Percentiles rank a stretch among this genome's conserved stretches.
These are phyloP conservation scores for Scenedesmus sp. DNA, from an alignment of 163 green algal genomes.

Conservation along the genomic window DNA sequence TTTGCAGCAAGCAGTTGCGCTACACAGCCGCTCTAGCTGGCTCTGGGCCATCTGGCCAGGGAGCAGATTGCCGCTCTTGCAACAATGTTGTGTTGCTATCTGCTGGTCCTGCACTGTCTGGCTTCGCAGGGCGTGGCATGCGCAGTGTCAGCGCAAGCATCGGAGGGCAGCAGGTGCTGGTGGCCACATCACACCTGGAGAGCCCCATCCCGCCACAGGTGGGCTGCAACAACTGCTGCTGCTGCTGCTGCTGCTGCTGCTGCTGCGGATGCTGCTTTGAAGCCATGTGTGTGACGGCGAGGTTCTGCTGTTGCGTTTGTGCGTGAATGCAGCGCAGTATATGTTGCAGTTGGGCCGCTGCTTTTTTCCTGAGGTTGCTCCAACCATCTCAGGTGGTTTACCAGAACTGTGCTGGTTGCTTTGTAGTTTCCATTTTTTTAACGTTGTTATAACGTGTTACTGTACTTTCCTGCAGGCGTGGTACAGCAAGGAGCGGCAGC, in stretches of 20 bases:
- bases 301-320: too few species aligned
- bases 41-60: too few species aligned
- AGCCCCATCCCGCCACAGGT: slow-evolving; percentile 48
- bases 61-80: too few species aligned
- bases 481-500: slow-evolving; percentile 54
- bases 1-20: background rate
- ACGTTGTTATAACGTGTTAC: background rate
- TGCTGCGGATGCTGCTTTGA: too few species aligned
- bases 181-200: slow-evolving; percentile 63
- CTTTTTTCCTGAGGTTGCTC: too few species aligned
- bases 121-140: slow-evolving; percentile 38
- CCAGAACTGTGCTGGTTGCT: too few species aligned
- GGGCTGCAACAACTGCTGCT: background rate
- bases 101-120: background rate
- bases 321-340: too few species aligned
- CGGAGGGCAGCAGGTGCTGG: slow-evolving; percentile 38
- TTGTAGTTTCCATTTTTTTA: background rate
- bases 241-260: too few species aligned
- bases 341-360: too few species aligned
- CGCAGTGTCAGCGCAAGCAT: slow-evolving; percentile 26
- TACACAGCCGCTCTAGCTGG: background rate
- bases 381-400: too few species aligned
- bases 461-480: background rate
- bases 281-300: too few species aligned
- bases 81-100: background rate